Percentiles rank a stretch among this genome's conserved stretches.
These are phyloP conservation scores for Aspergillus asperescens DNA, from an alignment of 495 filamentous ascomycete species.

Conservation along the genomic window DNA sequence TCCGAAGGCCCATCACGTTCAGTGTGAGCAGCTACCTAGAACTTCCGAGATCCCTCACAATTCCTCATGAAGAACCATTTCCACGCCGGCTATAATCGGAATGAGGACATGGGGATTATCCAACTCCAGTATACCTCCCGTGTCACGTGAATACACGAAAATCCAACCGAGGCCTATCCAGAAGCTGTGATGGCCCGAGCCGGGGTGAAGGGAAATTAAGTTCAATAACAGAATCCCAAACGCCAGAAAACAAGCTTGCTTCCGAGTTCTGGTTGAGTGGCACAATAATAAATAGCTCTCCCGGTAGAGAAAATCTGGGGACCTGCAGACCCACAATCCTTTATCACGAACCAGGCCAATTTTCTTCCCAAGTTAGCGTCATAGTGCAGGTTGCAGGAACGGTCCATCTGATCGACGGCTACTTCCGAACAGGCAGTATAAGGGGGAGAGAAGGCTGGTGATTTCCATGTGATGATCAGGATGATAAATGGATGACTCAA, in stretches of 20 bases:
- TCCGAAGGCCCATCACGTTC: constrained; percentile 5
- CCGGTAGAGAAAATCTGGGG: not conserved
- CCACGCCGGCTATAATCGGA: not conserved
- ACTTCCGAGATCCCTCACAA: not conserved
- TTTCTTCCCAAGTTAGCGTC: constrained; percentile 5
- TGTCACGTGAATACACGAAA: not conserved
- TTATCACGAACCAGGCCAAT: not conserved
- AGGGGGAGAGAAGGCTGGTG: too few species aligned
- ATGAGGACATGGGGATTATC: not conserved
- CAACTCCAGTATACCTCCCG: not conserved
- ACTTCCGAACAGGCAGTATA: not conserved
- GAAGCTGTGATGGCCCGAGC: not conserved
- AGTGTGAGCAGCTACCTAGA: not conserved
- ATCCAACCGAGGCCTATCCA: not conserved
- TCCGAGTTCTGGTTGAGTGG: not conserved
- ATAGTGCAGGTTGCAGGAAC: constrained; percentile 1
- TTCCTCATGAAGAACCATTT: not conserved
- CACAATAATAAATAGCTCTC: too few species aligned
- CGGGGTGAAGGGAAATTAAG: not conserved
- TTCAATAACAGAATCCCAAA: not conserved
- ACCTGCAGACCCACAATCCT: constrained; percentile 3
- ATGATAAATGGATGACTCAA: not conserved
- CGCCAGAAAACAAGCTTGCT: not conserved
- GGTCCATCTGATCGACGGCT: constrained; percentile 4
- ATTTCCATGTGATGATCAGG: not conserved